Evolutionary conservation across 768 basidiomycete genomes (phyloP), one percentile per base, ranked within the genome.

Genomic region (Trametes villosa): DNA sequence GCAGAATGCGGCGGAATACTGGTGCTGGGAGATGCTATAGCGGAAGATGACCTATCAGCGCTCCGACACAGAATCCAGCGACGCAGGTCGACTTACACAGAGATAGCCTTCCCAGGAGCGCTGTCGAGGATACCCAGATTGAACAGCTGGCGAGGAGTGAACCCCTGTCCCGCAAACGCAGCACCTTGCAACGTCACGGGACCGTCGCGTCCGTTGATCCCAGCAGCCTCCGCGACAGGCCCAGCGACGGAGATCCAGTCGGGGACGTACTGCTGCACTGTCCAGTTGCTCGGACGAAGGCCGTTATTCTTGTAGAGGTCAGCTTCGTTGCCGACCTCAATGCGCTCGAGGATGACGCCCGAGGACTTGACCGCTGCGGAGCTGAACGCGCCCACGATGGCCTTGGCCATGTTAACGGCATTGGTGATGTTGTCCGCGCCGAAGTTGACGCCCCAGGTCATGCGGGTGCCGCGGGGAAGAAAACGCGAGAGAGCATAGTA

Each of bases 361-460:
- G 72, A 65, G 6, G 53, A 56, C 33, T 55, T 53, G 11, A 75
- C 68, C 6, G 65, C 63, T 11, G 52, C 13, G 7, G 63, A 52
- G 9, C 46, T 44, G 62, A 75, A 75, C n/a, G 74, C 74, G 30
- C 66, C 65, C 26, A 71, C 51, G 59, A 72, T 72, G 13, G 71
- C 55, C 22, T 67, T 65, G 3, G 69, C 71, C 71, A 72, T 71
- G 60, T 72, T 72, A n/a, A 68, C 67, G 13, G 71, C 71, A 59
- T 72, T 72, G 17, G 69, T 71, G 18, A 66, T 48, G 48, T 74
- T 70, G 62, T 60, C 64, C 13, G 65, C 69, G 7, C 85, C 86
- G n/a, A 89, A 72, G 70, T 90, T 89, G 47, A 89, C 74, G 15
- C 86, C 87, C 86, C 86, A 89, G 15, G 77, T 83, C 63, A 89